phyloP scores from a whole-genome alignment of 2,329 filamentous ascomycete species.

The Myriosclerotinia curreyana region DNA sequence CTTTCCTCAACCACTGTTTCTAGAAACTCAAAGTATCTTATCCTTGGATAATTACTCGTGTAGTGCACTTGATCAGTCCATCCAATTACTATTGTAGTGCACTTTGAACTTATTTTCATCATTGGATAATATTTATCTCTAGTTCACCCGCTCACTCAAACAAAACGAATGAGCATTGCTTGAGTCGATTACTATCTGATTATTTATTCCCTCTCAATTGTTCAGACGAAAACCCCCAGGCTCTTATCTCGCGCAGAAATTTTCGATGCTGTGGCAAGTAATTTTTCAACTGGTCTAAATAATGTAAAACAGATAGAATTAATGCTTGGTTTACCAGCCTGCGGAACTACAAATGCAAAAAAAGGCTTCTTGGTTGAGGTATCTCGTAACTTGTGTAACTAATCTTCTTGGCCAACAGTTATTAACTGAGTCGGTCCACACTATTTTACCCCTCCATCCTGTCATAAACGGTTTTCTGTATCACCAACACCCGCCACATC shows the following conservation, averaged over 20 bases:
- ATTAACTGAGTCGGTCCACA: not conserved
- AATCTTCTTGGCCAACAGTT: not conserved
- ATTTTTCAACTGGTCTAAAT: not conserved
- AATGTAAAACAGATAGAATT: not conserved
- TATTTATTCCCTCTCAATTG: not conserved
- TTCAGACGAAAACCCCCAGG: not conserved
- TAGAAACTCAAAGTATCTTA: not conserved
- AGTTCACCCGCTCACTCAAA: not conserved
- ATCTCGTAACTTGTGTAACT: constrained; percentile 2
- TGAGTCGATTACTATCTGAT: not conserved
- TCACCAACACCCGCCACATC: not conserved
- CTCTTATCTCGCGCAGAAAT: not conserved
- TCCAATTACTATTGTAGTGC: not conserved
- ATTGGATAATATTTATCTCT: not conserved
- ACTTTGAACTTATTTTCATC: not conserved
- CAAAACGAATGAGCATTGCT: not conserved
- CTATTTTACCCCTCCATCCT: not conserved
- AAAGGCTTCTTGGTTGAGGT: not conserved
- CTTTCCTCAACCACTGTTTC: not conserved
- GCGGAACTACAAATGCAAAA: not conserved
- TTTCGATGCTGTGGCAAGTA: not conserved
- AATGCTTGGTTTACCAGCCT: not conserved
- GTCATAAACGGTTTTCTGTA: not conserved
- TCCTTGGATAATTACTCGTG: not conserved
- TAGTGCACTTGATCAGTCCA: not conserved